A percentile compares a stretch with the other conserved stretches of the same genome.
phyloP scores from a whole-genome alignment of 1,139 yeast genomes.

The Hyphopichia burtonii region DNA sequence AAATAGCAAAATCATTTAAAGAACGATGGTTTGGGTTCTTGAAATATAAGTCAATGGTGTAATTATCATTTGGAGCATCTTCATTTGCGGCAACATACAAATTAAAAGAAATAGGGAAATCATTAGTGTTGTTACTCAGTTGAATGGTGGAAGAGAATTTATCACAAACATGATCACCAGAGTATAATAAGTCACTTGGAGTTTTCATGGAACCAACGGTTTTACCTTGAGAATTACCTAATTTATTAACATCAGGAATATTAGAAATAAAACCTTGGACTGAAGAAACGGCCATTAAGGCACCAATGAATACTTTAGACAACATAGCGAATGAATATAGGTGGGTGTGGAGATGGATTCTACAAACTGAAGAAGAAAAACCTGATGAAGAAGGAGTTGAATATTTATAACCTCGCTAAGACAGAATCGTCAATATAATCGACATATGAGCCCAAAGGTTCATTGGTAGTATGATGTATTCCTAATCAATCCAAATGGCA shows the following conservation, averaged over 20 bases:
- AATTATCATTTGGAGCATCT: conserved; percentile 13
- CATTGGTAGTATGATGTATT: not conserved
- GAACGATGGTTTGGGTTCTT: conserved; percentile 13
- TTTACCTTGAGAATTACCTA: conserved; percentile 3
- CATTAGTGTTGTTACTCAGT: conserved; percentile 12
- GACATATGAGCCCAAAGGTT: not conserved
- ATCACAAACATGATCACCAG: conserved; percentile 19
- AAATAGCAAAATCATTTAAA: conserved; percentile 13
- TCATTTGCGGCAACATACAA: conserved; percentile 15
- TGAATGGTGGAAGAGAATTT: conserved; percentile 16
- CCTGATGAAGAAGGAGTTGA: not conserved
- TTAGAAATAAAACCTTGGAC: conserved; percentile 10
- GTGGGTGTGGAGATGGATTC: conserved; percentile 1
- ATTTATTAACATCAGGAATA: conserved; percentile 11
- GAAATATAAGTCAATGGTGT: conserved; percentile 18
- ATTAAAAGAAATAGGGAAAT: conserved; percentile 17
- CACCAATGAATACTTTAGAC: conserved; percentile 3
- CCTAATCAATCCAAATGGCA: too few species aligned
- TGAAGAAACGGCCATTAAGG: conserved; percentile 5
- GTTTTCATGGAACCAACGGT: conserved; percentile 10
- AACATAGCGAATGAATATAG: conserved; percentile 4
- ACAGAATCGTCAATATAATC: too few species aligned
- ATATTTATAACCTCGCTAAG: too few species aligned
- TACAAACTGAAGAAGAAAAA: not conserved
- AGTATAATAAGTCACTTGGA: conserved; percentile 12